Evolutionary conservation across 306 rosid species (phyloP), one percentile per base, ranked within the genome.

Genomic region (Parietaria judaica): DNA sequence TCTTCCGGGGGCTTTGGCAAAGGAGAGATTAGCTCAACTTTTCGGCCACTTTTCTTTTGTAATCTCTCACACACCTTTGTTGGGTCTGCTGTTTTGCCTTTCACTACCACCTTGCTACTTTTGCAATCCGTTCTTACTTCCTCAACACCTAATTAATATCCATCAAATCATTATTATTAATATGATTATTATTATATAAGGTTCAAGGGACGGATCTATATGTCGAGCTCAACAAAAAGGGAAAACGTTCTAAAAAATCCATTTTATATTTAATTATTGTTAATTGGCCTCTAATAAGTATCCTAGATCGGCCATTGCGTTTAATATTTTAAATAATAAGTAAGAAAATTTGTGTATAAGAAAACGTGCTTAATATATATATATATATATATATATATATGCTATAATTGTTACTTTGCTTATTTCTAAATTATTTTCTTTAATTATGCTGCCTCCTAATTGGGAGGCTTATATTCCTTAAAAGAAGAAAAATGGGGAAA

Each of bases 51-150:
- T 78, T 89, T 89, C 97, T 78, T 86, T 73, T 86, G 86, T 45
- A 89, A 67, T 71, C 97, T 83, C 80, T 81, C 88, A 57, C 76
- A 68, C n/a, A 89, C 95, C 79, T 86, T 86, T 67, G 79, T 76
- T 63, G 97, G 97, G 86, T 89, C 87, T 78, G 88, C 96, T 68
- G 81, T 80, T 67, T 86, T 89, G 44, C 97, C 97, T 75, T 80
- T 86, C 76, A 89, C 95, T 47, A 89, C 86, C 66, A 86, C 95
- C 64, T 79, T 89, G 70, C 88, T 78, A 9, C 75, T 69, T 62
- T 86, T 89, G 79, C 87, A 70, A 67, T 89, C 89, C 70, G 95
- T 82, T 13, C 12, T 80, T 57, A 86, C 97, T 15, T 83, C 85
- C 75, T 89, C 95, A 74, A 89, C 97, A 61, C 97, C 95, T 86